Evolutionary conservation across 2,329 filamentous ascomycete genomes (phyloP).

Genomic region (Cryphonectria radicalis): DNA sequence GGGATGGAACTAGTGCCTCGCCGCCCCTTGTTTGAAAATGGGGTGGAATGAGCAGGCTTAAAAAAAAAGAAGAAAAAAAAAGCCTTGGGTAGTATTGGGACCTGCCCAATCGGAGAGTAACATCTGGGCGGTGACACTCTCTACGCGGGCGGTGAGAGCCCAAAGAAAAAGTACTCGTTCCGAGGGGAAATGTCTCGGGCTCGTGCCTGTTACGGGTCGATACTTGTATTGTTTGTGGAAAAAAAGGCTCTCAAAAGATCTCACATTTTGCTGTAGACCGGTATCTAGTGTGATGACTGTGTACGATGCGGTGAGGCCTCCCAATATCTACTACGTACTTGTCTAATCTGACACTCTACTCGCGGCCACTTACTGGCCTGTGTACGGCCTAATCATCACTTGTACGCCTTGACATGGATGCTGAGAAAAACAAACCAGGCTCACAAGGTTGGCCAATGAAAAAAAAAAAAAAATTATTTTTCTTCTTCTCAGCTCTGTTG

Average conservation of each 20-base stretch:
- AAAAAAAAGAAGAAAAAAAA: too few relatives aligned
- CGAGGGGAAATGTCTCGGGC: conserved; percentile 19
- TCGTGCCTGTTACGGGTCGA: conserved; percentile 12
- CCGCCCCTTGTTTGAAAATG: neutral
- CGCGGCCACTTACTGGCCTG: neutral
- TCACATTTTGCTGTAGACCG: neutral
- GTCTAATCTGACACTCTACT: conserved; percentile 9
- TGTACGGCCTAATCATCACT: neutral
- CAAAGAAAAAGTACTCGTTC: neutral
- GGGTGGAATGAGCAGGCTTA: conserved; percentile 1
- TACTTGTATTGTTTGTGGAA: conserved; percentile 15
- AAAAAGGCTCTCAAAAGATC: neutral
- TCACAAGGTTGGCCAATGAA: neutral
- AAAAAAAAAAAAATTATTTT: too few relatives aligned
- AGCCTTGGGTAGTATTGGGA: too few relatives aligned
- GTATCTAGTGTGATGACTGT: conserved; percentile 2
- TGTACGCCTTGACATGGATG: neutral
- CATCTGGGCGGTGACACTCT: conserved; percentile 5
- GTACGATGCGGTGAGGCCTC: conserved; percentile 11
- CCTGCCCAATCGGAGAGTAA: neutral
- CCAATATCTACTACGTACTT: conserved; percentile 5
- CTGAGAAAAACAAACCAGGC: neutral
- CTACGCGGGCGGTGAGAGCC: conserved; percentile 11
- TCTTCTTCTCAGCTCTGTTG: neutral
- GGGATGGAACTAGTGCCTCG: neutral